phyloP scores from a whole-genome alignment of 139 green algal genomes.

The Tetraselmis chui region DNA sequence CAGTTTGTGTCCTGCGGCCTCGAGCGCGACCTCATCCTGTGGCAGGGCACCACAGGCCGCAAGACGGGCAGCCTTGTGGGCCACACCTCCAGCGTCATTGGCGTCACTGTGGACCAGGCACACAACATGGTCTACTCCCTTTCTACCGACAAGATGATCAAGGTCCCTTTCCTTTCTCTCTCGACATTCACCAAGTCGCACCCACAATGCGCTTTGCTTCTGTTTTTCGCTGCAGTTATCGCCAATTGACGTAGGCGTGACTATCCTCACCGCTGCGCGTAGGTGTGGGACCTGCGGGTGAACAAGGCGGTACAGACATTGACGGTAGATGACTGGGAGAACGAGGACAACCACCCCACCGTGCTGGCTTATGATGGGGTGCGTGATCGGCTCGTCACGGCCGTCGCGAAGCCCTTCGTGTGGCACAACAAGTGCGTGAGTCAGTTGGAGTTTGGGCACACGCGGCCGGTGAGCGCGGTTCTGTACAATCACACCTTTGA shows the following conservation, averaged over 20 bases:
- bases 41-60: slow-evolving; percentile 57
- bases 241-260: no score
- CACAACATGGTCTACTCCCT: slow-evolving; percentile 27
- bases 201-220: not conserved
- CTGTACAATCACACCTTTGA: slow-evolving; percentile 4
- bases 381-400: not conserved
- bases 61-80: slow-evolving; percentile 45
- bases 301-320: not conserved
- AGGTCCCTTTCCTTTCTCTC: not conserved
- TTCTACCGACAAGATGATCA: slow-evolving; percentile 10
- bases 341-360: not conserved
- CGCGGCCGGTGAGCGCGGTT: not conserved
- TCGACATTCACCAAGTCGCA: slow-evolving; percentile 3
- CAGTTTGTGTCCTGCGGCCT: slow-evolving; percentile 64
- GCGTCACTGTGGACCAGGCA: slow-evolving; percentile 55
- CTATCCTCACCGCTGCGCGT: no score
- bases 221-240: no score
- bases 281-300: not conserved
- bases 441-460: not conserved
- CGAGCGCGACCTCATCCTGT: slow-evolving; percentile 72
- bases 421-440: not conserved
- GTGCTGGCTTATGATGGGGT: not conserved
- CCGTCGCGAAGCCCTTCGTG: not conserved
- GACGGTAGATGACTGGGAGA: not conserved
- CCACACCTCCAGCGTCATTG: slow-evolving; percentile 55